Base-by-base conservation (phyloP, 139 green algal species). In the Tetradesmus obliquus region DNA sequence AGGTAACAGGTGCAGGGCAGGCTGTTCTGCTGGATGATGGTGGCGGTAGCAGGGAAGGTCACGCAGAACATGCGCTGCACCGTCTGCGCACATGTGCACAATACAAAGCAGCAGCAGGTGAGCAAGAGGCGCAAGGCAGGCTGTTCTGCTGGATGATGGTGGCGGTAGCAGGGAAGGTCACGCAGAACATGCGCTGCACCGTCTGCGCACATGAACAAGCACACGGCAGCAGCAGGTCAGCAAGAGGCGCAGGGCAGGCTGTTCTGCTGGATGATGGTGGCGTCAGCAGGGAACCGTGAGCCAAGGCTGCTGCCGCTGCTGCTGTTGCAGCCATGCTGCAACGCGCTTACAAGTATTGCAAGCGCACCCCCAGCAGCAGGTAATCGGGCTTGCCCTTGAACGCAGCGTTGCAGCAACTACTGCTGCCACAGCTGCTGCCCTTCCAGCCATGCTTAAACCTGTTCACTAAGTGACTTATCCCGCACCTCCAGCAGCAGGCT, bases 11-110 rank as follows among this genome's bases (percentile, higher is more conserved):
- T 83, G 22, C 6, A 57, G 79, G 10, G 10, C 79, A n/a, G 69
- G 69, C 69, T 93, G 80, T 95, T 95, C 92, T 98, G 96, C 93
- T 96, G 95, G 86, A 98, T 79, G 20, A 98, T 95, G 8, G 94
- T 91, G 3, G 88, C 94, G 10, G 93, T 93, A 10, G 93, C 82
- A 12, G 86, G 45, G 86, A 97, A 97, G 53, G 88, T 91, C 55
- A 96, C 91, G 76, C 91, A 90, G 54, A 94, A 94, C 96, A 97
- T 97, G 87, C 94, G 85, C 85, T 89, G 85, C 12, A 82, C 85
- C 32, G 66, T 89, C 85, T 82, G 66, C 84, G 58, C 1, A 8
- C 20, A 85, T 17, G 54, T 9, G 17, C 10, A 12, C 57, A 79
- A n/a, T 9, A 79, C 69, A 79, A 10, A 3, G 3, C 9, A 84